Conservation (phyloP, 192 early-diverging fungal genomes). For the Gonapodya prolifera region DNA sequence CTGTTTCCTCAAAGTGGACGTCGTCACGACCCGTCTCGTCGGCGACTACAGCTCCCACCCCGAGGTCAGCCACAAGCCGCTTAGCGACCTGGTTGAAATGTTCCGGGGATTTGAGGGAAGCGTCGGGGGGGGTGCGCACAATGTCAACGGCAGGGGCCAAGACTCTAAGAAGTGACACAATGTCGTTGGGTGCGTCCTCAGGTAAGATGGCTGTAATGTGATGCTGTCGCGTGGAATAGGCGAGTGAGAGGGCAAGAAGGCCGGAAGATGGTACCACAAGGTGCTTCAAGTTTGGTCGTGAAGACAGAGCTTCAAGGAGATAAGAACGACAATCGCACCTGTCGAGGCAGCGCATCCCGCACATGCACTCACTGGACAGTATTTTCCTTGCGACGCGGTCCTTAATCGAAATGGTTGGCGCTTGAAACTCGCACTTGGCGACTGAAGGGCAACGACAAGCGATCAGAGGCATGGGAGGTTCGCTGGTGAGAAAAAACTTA, state of each 20-base stretch:
- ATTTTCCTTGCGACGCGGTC: slow-evolving; percentile 54
- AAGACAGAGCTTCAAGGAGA: slow-evolving; percentile 15
- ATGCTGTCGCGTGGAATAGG: slow-evolving; percentile 9
- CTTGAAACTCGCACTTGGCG: slow-evolving; percentile 64
- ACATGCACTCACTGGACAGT: slow-evolving; percentile 22
- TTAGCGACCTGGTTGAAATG: neutral
- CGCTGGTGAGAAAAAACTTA: neutral
- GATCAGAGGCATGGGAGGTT: neutral
- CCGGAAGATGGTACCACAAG: slow-evolving; percentile 59
- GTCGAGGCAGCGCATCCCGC: neutral
- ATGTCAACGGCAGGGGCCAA: neutral
- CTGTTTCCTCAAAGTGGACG: neutral
- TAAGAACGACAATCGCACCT: neutral
- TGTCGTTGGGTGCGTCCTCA: neutral
- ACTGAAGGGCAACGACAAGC: slow-evolving; percentile 7
- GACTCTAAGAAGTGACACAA: neutral
- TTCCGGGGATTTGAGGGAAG: neutral
- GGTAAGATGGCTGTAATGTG: neutral
- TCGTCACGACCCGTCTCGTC: neutral
- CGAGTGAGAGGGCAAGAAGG: slow-evolving; percentile 55
- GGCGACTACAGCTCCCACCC: neutral
- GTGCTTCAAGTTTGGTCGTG: slow-evolving; percentile 16
- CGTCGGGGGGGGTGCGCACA: neutral
- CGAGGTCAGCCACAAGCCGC: neutral
- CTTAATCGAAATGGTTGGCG: slow-evolving; percentile 57